Evolutionary conservation across 345 rosid genomes (phyloP), one percentile per base, ranked within the genome.

Genomic region (Hypericum perforatum): DNA sequence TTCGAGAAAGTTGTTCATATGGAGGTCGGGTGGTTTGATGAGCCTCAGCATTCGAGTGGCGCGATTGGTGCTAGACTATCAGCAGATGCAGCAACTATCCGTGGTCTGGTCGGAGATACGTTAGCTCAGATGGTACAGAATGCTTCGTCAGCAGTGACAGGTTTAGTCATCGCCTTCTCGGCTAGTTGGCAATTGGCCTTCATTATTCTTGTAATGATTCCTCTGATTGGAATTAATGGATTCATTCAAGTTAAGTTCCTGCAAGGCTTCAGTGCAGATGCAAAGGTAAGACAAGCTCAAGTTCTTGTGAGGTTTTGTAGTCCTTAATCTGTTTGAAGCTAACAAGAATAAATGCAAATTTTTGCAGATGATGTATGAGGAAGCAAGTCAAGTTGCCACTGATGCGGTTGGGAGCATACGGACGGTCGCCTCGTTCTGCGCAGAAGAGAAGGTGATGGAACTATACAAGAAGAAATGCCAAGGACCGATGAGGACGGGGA

Each of bases 381-480:
- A 89, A 65, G 95, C 95, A 7, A 86, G 95, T 63, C 90, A 84
- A 76, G 88, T 86, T 42, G 97, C 97, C 7, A 79, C 63, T 12
- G 95, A 89, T 49, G 97, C 97, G 16, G 94, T 86, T 5, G 94
- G 94, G 50, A 84, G 94, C 53, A 86, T 89, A 53, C 74, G 97
- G 67, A 84, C 97, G 8, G 87, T 86, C 41, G 86, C 95, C 51
- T 89, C 95, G 3, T 89, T 80, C 68, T 86, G 95, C 57, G 89
- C 90, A 0, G 97, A 86, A 59, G 94, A 84, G 61, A 89, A 78
- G 61, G 81, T 86, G 62, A 84, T 86, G 88, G 63, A 84, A 32
- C 75, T 84, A 41, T 89, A 89, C 63, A 56, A 63, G 45, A 75
- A 60, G 64, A 89, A 84, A 75, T 86, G 95, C 12, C 94, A 84